Evolutionary conservation across 1,284 basidiomycete species (phyloP).

Genomic region (Ustilago bromivora): DNA sequence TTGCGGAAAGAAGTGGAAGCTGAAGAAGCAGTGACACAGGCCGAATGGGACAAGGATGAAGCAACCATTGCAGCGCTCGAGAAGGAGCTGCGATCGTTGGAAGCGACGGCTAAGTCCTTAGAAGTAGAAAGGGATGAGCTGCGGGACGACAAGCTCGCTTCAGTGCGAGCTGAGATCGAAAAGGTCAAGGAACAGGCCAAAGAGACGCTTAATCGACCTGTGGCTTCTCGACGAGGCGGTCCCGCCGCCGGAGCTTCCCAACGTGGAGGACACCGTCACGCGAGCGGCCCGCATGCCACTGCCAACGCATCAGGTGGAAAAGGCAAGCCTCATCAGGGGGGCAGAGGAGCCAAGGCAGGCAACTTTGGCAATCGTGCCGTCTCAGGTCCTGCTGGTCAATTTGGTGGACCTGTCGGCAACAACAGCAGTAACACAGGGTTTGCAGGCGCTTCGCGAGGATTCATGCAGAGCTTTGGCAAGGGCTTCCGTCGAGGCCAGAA

Average conservation of each 20-base stretch:
- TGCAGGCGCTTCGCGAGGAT: constrained; percentile 33
- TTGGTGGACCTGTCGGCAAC: constrained; percentile 19
- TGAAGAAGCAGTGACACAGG: constrained; percentile 40
- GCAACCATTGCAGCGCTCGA: constrained; percentile 43
- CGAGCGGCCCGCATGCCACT: constrained; percentile 32
- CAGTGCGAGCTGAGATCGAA: constrained; percentile 39
- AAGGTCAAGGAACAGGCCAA: constrained; percentile 42
- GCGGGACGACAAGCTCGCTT: constrained; percentile 39
- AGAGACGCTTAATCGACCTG: constrained; percentile 29
- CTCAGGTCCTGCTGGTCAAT: constrained; percentile 39
- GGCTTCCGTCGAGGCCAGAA: constrained; percentile 39
- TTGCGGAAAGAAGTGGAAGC: constrained; percentile 40
- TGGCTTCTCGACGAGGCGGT: constrained; percentile 34
- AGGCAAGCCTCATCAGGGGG: constrained; percentile 34
- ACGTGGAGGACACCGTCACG: constrained; percentile 46
- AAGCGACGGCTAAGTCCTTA: constrained; percentile 28
- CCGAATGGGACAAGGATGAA: constrained; percentile 44
- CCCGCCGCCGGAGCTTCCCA: constrained; percentile 22
- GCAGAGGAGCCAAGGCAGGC: constrained; percentile 34
- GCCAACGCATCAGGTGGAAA: constrained; percentile 22
- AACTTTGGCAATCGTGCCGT: constrained; percentile 41
- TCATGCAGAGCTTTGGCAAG: constrained; percentile 50
- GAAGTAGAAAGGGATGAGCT: constrained; percentile 47
- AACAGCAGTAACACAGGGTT: constrained; percentile 24
- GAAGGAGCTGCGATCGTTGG: constrained; percentile 42